Base-by-base conservation (phyloP, 2,329 filamentous ascomycete genomes). In the Daldinia eschscholtzii region DNA sequence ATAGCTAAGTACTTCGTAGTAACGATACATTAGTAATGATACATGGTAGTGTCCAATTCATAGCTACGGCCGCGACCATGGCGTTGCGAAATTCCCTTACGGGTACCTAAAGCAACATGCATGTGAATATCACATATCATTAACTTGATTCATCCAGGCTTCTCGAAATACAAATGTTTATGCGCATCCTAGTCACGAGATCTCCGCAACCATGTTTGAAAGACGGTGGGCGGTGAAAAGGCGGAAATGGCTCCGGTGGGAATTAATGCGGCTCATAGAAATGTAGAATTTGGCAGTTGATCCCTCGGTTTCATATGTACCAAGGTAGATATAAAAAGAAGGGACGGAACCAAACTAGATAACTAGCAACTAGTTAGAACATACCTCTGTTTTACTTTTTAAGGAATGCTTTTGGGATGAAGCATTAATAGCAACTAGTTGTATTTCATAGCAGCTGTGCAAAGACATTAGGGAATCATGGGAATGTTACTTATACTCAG, bases 161-260 rank as follows among this genome's bases (percentile, higher is more conserved):
- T 30, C 46, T 50, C 46, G 13, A 30, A 30, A 30, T 46, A 46
- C 23, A n/a, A n/a, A n/a, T n/a, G 41, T 46, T 50, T n/a, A 50
- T 50, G 46, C 46, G 13, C 1, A 50, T 50, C 46, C 46, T 30
- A 50, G 23, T 50, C 46, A 30, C 26, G 46, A 50, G 2, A 30
- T 30, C 46, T 50, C 46, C 44, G 44, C 44, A 28, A 6, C 23
- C 10, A 20, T 10, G 44, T 48, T 48, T 48, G 44, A n/a, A 48
- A 48, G 44, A 48, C 10, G 26, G 12, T 18, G 44, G 44, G 44
- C 44, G 44, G 23, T 26, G n/a, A n/a, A n/a, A n/a, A n/a, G n/a
- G n/a, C n/a, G n/a, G n/a, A n/a, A n/a, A n/a, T n/a, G n/a, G n/a
- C n/a, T 26, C 44, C 13, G 46, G 23, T 48, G 44, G 44, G 12